phyloP scores from a whole-genome alignment of 1,139 yeast genomes.

The Candida sp. region DNA sequence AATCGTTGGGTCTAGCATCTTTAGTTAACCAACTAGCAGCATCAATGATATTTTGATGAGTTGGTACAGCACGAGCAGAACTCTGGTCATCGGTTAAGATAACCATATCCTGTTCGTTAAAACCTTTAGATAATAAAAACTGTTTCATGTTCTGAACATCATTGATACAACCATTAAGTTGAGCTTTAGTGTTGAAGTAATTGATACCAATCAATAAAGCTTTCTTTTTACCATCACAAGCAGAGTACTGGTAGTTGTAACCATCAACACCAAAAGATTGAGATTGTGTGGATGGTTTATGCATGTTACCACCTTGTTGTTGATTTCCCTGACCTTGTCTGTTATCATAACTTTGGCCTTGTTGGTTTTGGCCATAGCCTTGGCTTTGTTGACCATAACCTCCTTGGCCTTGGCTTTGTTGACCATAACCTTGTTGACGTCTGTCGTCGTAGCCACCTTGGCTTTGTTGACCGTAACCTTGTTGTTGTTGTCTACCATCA shows the following conservation, averaged over 20 bases:
- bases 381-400: not conserved
- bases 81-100: constrained; percentile 74
- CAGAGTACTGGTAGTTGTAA: constrained; percentile 64
- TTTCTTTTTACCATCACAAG: constrained; percentile 72
- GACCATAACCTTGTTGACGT: constrained; percentile 3
- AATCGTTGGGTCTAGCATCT: constrained; percentile 84
- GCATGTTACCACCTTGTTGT: not conserved
- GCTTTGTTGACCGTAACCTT: constrained; percentile 5
- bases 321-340: not conserved
- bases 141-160: constrained; percentile 65
- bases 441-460: constrained; percentile 2
- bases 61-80: constrained; percentile 66
- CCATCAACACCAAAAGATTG: constrained; percentile 28
- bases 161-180: constrained; percentile 83
- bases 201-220: constrained; percentile 87
- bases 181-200: constrained; percentile 71
- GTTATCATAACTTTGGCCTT: not conserved
- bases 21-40: constrained; percentile 92
- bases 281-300: constrained; percentile 25
- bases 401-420: not conserved
- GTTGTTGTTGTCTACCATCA: constrained; percentile 9
- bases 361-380: not conserved
- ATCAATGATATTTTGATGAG: constrained; percentile 69
- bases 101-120: constrained; percentile 75
- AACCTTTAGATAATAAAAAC: constrained; percentile 63